Base-by-base conservation (phyloP, 495 filamentous ascomycete genomes). In the Xylaria longipes region DNA sequence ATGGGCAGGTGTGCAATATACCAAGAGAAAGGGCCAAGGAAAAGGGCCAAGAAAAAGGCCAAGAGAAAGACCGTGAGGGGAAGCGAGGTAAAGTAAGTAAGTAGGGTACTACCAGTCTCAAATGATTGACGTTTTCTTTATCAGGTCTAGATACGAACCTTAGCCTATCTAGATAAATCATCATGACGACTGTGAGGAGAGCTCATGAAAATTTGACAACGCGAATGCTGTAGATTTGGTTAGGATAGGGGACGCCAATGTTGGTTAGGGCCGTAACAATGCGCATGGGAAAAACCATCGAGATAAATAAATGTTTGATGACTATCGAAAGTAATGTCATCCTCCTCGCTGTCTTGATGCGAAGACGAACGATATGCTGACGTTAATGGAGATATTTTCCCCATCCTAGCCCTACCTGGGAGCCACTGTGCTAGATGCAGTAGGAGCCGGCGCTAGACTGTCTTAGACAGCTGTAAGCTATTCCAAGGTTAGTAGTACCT, bases 71-170 rank as follows among this genome's bases (percentile, higher is more conserved):
- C 11, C 12, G 27, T 56, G 52, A 56, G 52, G 52, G 52, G 27
- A 56, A 56, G 27, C n/a, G 5, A 52, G 48, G 48, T n/a, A 11
- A 31, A 56, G 11, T 25, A 54, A 5, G 46, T 50, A 50, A 41
- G 1, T 1, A 45, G 15, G 15, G 41, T 15, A 45, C 22, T 52
- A 5, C 46, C 50, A 9, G 11, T 54, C 50, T 54, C 22, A 15
- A 54, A 54, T 54, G 12, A 54, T 54, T 54, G 14, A 27, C 50
- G 11, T 54, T 27, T 29, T 54, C 52, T 56, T 56, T 56, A 56
- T 56, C 27, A 31, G 12, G 12, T 25, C 22, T 29, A 27, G 25
- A 54, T 14, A 12, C 3, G 3, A 56, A 56, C 52, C 52, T 56
- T 31, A 56, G 25, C 43, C 39, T 41, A n/a, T 17, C 45, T 50